Evolutionary conservation across 768 basidiomycete genomes (phyloP).

Genomic region (Infundibulicybe gibba): DNA sequence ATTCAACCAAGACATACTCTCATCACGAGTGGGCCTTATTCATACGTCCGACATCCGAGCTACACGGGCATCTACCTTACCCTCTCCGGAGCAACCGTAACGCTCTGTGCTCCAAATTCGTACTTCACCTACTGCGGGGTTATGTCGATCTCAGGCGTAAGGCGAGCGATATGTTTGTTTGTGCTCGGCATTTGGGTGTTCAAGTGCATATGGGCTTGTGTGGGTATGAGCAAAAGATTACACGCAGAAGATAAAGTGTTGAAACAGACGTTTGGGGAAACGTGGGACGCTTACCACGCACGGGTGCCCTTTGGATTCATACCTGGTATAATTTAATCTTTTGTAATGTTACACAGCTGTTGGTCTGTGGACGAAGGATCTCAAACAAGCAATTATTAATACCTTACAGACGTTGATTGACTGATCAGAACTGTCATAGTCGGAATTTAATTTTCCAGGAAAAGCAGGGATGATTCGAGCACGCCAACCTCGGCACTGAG

Average conservation of each 20-base stretch:
- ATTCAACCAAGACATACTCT: conserved; percentile 36
- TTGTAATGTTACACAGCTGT: too few relatives aligned
- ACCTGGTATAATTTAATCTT: conserved; percentile 4
- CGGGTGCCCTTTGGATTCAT: conserved; percentile 7
- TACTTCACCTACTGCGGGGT: conserved; percentile 24
- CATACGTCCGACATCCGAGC: conserved; percentile 41
- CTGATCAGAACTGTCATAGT: too few relatives aligned
- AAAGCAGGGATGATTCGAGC: too few relatives aligned
- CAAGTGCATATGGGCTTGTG: conserved; percentile 30
- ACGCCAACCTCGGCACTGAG: too few relatives aligned
- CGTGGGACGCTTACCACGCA: conserved; percentile 8
- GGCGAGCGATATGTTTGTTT: not conserved
- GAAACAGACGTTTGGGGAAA: conserved; percentile 3
- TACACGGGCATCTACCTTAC: conserved; percentile 38
- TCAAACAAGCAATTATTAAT: too few relatives aligned
- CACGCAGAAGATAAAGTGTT: conserved; percentile 17
- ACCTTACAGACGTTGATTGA: too few relatives aligned
- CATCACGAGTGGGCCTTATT: conserved; percentile 37
- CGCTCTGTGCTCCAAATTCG: conserved; percentile 25
- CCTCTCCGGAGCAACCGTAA: conserved; percentile 27
- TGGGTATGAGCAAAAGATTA: conserved; percentile 25
- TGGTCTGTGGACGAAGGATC: too few relatives aligned
- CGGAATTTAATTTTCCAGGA: too few relatives aligned
- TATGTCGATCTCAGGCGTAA: conserved; percentile 16
- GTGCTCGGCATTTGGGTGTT: conserved; percentile 24